Conservation (phyloP, 768 basidiomycete species). For the Candolleomyces eurysporus region DNA sequence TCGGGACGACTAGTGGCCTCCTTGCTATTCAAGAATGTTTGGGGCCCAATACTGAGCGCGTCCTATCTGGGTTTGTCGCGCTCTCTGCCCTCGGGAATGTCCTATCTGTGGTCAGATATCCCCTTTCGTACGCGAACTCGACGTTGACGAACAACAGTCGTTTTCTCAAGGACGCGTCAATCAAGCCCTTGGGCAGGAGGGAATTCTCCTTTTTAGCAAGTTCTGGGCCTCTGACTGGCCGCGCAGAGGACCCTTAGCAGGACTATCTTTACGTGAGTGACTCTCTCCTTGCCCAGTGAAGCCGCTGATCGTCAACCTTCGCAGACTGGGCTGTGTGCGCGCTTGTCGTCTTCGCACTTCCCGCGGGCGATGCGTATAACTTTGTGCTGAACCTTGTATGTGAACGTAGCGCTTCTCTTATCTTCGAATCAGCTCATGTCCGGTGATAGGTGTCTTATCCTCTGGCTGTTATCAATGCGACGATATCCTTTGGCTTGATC, state of each 20-base stretch:
- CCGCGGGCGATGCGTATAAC: conserved; percentile 61
- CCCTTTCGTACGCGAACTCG: conserved; percentile 13
- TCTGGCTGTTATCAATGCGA: conserved; percentile 41
- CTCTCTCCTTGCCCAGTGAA: conserved; percentile 11
- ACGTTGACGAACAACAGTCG: conserved; percentile 7
- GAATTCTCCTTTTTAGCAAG: conserved; percentile 50
- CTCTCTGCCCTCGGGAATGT: conserved; percentile 54
- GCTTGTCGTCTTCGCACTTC: conserved; percentile 31
- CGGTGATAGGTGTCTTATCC: conserved; percentile 35
- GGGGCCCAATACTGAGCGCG: conserved; percentile 43
- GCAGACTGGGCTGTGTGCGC: conserved; percentile 28
- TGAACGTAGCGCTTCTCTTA: not conserved
- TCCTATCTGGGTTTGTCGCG: conserved; percentile 31
- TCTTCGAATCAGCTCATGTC: not conserved
- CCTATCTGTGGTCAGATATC: conserved; percentile 34
- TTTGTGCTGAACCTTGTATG: conserved; percentile 52
- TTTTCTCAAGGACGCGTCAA: conserved; percentile 37
- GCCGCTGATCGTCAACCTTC: not conserved
- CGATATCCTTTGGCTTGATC: conserved; percentile 47
- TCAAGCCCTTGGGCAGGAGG: conserved; percentile 58
- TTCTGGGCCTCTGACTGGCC: conserved; percentile 58
- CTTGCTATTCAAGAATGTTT: conserved; percentile 54
- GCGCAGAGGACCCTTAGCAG: conserved; percentile 52
- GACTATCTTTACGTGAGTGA: conserved; percentile 46
- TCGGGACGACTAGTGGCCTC: conserved; percentile 55